Evolutionary conservation across 108 stramenopile species (phyloP).

Genomic region (Chaetoceros muelleri): DNA sequence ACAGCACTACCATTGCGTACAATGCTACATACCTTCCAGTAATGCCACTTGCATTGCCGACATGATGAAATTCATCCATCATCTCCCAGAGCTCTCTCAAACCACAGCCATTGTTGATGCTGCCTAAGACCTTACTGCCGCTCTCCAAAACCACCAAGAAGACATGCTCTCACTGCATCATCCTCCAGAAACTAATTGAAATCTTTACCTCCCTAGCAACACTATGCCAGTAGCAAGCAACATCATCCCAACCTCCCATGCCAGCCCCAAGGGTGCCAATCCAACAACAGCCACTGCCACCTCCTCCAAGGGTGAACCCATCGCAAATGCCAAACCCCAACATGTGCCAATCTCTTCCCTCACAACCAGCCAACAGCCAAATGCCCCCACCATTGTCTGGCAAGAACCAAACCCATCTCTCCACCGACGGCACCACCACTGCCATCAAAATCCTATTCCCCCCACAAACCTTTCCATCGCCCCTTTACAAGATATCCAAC

Average conservation of each 20-base stretch:
- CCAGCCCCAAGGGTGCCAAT: no score
- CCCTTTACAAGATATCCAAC: not conserved
- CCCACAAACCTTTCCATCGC: not conserved
- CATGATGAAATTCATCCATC: conserved; percentile 17
- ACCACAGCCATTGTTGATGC: conserved; percentile 9
- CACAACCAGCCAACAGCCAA: no score
- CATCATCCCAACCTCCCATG: no score
- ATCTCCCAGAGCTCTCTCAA: not conserved
- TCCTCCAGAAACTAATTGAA: not conserved
- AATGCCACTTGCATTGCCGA: conserved; percentile 7
- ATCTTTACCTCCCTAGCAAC: not conserved
- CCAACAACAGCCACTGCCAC: no score
- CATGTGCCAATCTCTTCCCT: no score
- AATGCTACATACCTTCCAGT: conserved; percentile 8
- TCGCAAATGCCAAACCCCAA: no score
- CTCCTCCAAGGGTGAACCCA: no score
- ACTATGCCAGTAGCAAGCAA: not conserved
- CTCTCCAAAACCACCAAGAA: not conserved
- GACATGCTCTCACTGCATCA: not conserved
- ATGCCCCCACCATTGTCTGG: no score
- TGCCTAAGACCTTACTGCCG: not conserved
- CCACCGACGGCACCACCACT: no score
- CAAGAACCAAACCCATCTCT: no score
- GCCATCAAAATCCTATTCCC: not conserved
- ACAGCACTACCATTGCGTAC: conserved; percentile 13